Evolutionary conservation across 108 stramenopile genomes (phyloP).

Genomic region (Cyclotella cryptica): DNA sequence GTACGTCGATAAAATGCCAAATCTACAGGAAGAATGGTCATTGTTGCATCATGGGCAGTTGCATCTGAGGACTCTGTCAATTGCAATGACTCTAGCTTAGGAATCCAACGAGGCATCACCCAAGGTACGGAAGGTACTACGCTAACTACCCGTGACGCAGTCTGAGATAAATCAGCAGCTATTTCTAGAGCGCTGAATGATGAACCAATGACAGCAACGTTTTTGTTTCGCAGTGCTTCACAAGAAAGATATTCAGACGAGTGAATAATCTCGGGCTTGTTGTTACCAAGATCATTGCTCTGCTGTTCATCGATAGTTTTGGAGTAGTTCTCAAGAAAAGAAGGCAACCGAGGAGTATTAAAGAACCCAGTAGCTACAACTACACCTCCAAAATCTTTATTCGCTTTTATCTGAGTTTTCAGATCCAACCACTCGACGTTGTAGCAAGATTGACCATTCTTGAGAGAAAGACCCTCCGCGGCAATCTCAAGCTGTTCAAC

Average conservation of each 20-base stretch:
- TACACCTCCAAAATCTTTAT: slow-evolving; percentile 67
- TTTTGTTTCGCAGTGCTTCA: slow-evolving; percentile 44
- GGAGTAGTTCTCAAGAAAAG: slow-evolving; percentile 25
- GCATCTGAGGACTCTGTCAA: background rate
- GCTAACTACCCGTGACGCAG: slow-evolving; percentile 57
- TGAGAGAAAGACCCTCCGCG: background rate
- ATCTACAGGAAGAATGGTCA: slow-evolving; percentile 63
- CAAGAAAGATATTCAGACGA: slow-evolving; percentile 54
- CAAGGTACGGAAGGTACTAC: slow-evolving; percentile 69
- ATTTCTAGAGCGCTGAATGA: slow-evolving; percentile 76
- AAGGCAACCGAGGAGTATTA: slow-evolving; percentile 60
- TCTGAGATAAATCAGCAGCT: slow-evolving; percentile 61
- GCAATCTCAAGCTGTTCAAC: slow-evolving; percentile 32
- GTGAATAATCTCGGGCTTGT: slow-evolving; percentile 52
- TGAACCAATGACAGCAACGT: slow-evolving; percentile 65
- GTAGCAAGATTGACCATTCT: slow-evolving; percentile 38
- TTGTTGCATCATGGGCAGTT: slow-evolving; percentile 9
- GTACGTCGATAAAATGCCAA: slow-evolving; percentile 64
- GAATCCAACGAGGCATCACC: slow-evolving; percentile 68
- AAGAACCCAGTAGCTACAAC: slow-evolving; percentile 77
- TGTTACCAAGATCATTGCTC: slow-evolving; percentile 11
- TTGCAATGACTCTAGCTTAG: slow-evolving; percentile 40
- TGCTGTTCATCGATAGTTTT: slow-evolving; percentile 8
- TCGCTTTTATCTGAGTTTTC: slow-evolving; percentile 37
- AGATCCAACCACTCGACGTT: slow-evolving; percentile 68